Conservation (phyloP, 2,329 filamentous ascomycete genomes). For the Coleophoma crateriformis region DNA sequence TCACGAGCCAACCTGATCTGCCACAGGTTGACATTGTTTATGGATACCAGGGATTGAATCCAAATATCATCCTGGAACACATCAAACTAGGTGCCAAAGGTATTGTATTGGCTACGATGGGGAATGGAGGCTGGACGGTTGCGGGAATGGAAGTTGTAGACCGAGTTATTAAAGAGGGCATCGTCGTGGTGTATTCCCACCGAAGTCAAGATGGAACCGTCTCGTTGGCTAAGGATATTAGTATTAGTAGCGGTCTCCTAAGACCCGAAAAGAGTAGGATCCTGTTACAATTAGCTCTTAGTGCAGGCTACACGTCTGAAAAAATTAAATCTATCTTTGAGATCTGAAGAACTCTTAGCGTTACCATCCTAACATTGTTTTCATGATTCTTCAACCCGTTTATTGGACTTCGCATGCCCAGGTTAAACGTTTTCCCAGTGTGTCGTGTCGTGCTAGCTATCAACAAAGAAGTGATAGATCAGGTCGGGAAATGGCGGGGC, state of each 20-base stretch:
- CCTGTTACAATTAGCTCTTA: conserved; percentile 1
- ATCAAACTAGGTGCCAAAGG: conserved; percentile 2
- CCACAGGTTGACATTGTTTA: conserved; percentile 5
- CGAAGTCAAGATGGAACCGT: conserved; percentile 1
- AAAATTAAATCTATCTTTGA: not conserved
- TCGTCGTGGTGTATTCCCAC: conserved; percentile 1
- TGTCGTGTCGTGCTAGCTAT: too few species aligned
- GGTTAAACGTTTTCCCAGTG: too few species aligned
- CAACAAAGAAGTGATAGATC: too few species aligned
- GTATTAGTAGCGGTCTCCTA: conserved; percentile 1
- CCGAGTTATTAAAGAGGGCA: conserved; percentile 1
- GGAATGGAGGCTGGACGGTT: conserved; percentile 2
- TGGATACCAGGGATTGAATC: conserved; percentile 3
- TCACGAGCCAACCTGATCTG: not conserved
- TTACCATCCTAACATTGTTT: too few species aligned
- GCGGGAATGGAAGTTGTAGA: not conserved
- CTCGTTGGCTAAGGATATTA: not conserved
- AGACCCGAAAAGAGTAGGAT: conserved; percentile 4
- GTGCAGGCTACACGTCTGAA: conserved; percentile 1
- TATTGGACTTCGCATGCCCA: too few species aligned
- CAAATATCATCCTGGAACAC: not conserved
- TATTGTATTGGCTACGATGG: conserved; percentile 4
- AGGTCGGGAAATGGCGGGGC: too few species aligned
- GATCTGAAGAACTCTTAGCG: not conserved
- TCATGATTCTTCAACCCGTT: too few species aligned